A percentile compares a stretch with the other conserved stretches of the same genome.
Evolutionary conservation across 164 flowering plant species (phyloP).

Genomic region (Nelumbo lutea): DNA sequence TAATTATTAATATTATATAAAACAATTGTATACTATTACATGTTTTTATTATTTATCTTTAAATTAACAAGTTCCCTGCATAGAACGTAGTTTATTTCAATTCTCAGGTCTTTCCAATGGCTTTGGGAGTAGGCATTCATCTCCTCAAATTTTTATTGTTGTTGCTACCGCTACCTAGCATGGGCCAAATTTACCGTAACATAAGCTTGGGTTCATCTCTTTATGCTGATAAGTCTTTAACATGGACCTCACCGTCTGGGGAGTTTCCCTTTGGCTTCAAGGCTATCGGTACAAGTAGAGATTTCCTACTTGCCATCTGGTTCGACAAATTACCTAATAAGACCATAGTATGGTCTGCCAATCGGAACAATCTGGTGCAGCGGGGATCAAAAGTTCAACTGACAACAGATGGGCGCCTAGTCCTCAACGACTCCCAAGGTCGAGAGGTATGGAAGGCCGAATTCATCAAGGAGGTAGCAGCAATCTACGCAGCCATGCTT

Average conservation of each 20-base stretch:
- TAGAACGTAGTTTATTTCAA: too few species aligned
- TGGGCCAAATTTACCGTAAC: conserved; percentile 20
- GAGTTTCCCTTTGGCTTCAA: conserved; percentile 38
- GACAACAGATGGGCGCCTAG: conserved; percentile 11
- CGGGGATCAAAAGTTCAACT: conserved; percentile 28
- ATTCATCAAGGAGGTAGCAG: too few species aligned
- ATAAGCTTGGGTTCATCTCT: conserved; percentile 23
- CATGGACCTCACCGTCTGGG: conserved; percentile 31
- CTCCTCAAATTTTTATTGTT: not conserved
- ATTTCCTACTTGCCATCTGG: conserved; percentile 30
- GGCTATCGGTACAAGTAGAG: not conserved
- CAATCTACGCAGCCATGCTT: too few species aligned
- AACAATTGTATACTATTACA: too few species aligned
- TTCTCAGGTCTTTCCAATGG: not conserved
- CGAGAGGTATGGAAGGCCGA: conserved; percentile 12
- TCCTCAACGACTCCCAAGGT: conserved; percentile 21
- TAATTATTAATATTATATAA: too few species aligned
- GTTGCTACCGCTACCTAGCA: conserved; percentile 1
- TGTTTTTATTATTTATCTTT: too few species aligned
- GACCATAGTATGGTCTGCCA: conserved; percentile 29
- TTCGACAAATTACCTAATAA: conserved; percentile 3
- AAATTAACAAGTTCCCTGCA: too few species aligned
- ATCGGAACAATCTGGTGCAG: conserved; percentile 3
- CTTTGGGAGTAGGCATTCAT: not conserved
- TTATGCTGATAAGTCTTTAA: conserved; percentile 11